Evolutionary conservation across 208 protist species (phyloP).

Genomic region (Angomonas deanei): DNA sequence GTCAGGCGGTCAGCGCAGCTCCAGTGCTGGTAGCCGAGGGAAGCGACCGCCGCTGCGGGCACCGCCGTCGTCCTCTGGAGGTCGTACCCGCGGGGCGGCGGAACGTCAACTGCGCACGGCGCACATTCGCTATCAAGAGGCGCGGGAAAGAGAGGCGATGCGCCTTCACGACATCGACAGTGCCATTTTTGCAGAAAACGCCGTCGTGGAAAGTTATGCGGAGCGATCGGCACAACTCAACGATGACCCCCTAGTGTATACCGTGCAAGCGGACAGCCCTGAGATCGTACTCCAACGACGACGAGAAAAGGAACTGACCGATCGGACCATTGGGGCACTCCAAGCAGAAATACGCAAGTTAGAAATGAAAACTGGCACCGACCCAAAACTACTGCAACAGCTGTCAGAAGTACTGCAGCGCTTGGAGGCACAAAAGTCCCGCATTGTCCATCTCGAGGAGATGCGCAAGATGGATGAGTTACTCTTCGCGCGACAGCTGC

Average conservation of each 20-base stretch:
- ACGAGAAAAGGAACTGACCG: constrained; percentile 24
- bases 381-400: not conserved
- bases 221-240: not conserved
- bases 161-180: constrained; percentile 28
- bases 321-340: constrained; percentile 29
- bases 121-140: constrained; percentile 15
- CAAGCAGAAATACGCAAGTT: constrained; percentile 21
- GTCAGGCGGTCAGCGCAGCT: not conserved
- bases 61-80: not conserved
- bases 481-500: constrained; percentile 13
- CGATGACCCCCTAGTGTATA: not conserved
- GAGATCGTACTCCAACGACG: constrained; percentile 16
- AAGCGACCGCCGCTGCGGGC: not conserved
- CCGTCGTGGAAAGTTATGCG: not conserved
- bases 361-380: constrained; percentile 8
- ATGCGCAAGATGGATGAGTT: constrained; percentile 27
- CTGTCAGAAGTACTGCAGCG: constrained; percentile 38
- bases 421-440: constrained; percentile 33
- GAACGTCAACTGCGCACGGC: not conserved
- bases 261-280: not conserved
- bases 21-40: not conserved
- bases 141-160: constrained; percentile 25
- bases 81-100: not conserved
- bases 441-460: constrained; percentile 56
- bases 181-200: not conserved